Base-by-base conservation (phyloP, 2,329 filamentous ascomycete species). In the Fusarium subglutinans region DNA sequence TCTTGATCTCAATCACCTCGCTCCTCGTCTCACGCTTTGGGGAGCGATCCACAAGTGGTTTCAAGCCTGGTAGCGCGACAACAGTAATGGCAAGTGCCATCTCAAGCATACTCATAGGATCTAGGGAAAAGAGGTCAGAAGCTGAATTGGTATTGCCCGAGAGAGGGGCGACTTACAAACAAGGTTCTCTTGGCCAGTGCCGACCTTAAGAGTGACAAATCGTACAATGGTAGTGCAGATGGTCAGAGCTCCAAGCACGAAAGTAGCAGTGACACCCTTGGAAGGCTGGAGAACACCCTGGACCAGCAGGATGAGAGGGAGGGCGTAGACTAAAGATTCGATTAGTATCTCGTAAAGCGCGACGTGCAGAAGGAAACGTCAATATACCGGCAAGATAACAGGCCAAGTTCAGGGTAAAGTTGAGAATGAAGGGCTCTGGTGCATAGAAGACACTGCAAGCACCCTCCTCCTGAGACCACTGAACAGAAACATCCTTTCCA, bases 381-480 rank as follows among this genome's bases (percentile, higher is more conserved):
- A 5, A 59, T 73, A 40, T 70, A 81, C 80, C 79, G 30, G 76
- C 77, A 26, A 82, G 57, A 35, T 82, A 82, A 26, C 79, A 81
- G 5, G 81, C 77, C 58, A 82, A 35, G 60, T 82, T 82, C 24
- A 82, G 63, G 0, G 80, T 78, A 24, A 82, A 82, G 63, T 82
- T 82, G 47, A 81, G 76, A 51, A 82, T 81, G 50, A 82, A 82
- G 3, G 80, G 80, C 47, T 78, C 74, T 0, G 79, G 74, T 0
- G 80, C 80, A 22, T 80, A 82, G 15, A 82, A 82, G 22, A 82
- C 80, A 55, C 79, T 82, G 67, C 80, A 82, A 11, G 81, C 80
- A 4, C 79, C 81, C 6, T 82, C 80, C 37, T 82, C 80, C 41
- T 81, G 80, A 0, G 80, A 82, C 80, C 80, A 82, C 50, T 82